Conservation (phyloP, 192 early-diverging fungal species). For the Coemansia sp. region DNA sequence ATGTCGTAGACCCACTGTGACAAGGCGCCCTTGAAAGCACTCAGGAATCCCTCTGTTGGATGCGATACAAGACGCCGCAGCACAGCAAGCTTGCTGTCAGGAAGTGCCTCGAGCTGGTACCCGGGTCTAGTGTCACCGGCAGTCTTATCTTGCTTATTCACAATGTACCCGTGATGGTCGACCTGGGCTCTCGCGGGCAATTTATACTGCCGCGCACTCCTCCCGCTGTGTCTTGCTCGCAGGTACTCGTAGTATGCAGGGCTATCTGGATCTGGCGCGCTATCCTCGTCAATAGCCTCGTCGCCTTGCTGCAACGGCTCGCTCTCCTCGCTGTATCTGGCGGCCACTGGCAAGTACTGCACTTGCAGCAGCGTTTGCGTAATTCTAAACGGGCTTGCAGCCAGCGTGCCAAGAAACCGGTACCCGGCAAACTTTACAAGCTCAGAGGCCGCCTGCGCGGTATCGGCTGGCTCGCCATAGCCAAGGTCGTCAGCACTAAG, state of each 20-base stretch:
- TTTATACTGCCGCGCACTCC: conserved; percentile 10
- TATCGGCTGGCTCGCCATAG: conserved; percentile 30
- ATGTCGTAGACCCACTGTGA: conserved; percentile 77
- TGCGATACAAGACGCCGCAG: conserved; percentile 57
- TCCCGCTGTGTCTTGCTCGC: conserved; percentile 30
- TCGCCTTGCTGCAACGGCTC: not conserved
- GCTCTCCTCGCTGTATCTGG: not conserved
- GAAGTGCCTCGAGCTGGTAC: conserved; percentile 62
- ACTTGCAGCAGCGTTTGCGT: conserved; percentile 73
- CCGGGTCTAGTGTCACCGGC: conserved; percentile 57
- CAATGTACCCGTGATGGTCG: conserved; percentile 63
- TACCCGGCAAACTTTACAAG: conserved; percentile 61
- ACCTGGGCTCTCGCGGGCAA: conserved; percentile 12
- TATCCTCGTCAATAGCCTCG: conserved; percentile 1
- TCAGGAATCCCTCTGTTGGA: conserved; percentile 62
- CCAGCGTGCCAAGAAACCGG: conserved; percentile 60
- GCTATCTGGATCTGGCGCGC: conserved; percentile 42
- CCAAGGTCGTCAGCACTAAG: conserved; percentile 18
- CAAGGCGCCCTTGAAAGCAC: conserved; percentile 64
- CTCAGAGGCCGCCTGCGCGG: conserved; percentile 53
- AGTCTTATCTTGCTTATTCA: conserved; percentile 51
- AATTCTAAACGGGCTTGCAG: conserved; percentile 63
- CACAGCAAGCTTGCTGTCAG: conserved; percentile 58
- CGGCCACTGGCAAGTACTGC: conserved; percentile 61
- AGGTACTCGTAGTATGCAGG: conserved; percentile 54